Conservation (phyloP, 495 filamentous ascomycete species). For the Podospora comata region DNA sequence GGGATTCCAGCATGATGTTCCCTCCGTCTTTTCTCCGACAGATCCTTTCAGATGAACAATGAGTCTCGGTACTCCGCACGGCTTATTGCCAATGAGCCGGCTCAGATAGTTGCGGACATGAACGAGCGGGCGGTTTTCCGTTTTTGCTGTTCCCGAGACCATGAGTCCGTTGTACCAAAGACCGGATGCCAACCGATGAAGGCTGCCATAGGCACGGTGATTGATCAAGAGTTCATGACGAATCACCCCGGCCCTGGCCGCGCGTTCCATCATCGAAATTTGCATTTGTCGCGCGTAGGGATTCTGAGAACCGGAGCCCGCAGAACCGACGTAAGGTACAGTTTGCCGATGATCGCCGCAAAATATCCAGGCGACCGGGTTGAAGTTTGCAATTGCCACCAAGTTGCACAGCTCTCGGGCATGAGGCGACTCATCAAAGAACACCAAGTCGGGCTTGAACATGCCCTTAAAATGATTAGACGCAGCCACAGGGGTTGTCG, state of each 20-base stretch:
- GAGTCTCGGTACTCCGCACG: constrained; percentile 17
- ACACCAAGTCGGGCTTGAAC: constrained; percentile 27
- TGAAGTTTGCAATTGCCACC: constrained; percentile 29
- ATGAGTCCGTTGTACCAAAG: constrained; percentile 24
- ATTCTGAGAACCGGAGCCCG: constrained; percentile 7
- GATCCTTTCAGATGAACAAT: constrained; percentile 17
- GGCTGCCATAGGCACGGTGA: constrained; percentile 26
- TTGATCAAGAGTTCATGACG: constrained; percentile 27
- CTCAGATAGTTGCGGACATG: constrained; percentile 16
- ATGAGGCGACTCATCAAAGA: constrained; percentile 29
- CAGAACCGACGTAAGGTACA: constrained; percentile 20
- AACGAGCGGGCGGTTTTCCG: background rate
- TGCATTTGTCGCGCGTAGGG: constrained; percentile 15
- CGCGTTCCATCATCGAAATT: constrained; percentile 29
- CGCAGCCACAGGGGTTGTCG: constrained; percentile 27
- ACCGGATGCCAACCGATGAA: constrained; percentile 21
- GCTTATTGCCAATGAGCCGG: background rate
- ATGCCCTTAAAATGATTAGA: constrained; percentile 21
- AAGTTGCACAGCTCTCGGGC: constrained; percentile 28
- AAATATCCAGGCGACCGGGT: constrained; percentile 29
- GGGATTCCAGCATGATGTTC: constrained; percentile 22
- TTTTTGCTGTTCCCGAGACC: constrained; percentile 7
- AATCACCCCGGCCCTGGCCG: constrained; percentile 9
- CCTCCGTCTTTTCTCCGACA: background rate
- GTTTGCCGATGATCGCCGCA: constrained; percentile 32